Base-by-base conservation (phyloP, 306 rosid species). In the Carpinus viminea region DNA sequence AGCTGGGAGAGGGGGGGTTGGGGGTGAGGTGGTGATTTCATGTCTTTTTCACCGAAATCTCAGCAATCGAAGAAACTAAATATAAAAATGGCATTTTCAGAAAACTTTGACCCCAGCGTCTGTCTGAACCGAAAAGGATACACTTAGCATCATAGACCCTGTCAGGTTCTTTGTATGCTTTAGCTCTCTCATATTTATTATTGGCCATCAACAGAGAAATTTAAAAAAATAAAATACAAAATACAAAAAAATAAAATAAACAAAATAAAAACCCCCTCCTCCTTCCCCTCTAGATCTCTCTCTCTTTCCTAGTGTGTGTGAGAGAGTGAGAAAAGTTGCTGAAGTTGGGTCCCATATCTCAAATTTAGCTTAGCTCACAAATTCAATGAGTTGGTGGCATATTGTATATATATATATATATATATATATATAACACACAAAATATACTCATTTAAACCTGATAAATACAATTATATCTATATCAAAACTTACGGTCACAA, bases 31-130 rank as follows among this genome's bases (percentile, higher is more conserved):
- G 61, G 78, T 50, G 68, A 72, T 84, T 87, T 73, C 13, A 71
- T 75, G 97, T 92, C 93, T 45, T 76, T 87, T 85, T 92, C 92
- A 86, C 91, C 92, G 95, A 89, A 90, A 92, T 87, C 85, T 79
- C 81, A 83, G 86, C 80, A 86, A 90, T 79, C 81, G 74, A 68
- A 83, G 70, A 86, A 73, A 79, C 51, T 74, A 36, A 45, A 82
- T 74, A 86, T 84, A 71, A 46, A 82, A 84, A 79, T 79, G 82
- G 70, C 13, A 62, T 26, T 77, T 78, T 79, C 65, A 18, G 75
- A 84, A 80, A 87, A 84, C 69, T 83, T 90, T 87, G 92, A 88
- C 93, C 89, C 91, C 74, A 82, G 52, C 68, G 66, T 74, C 75
- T 84, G 87, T 84, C 83, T 68, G 87, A 85, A 81, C 76, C 87